Evolutionary conservation across 495 filamentous ascomycete genomes (phyloP), one percentile per base, ranked within the genome.

Genomic region (Friedmanniomyces simplex): DNA sequence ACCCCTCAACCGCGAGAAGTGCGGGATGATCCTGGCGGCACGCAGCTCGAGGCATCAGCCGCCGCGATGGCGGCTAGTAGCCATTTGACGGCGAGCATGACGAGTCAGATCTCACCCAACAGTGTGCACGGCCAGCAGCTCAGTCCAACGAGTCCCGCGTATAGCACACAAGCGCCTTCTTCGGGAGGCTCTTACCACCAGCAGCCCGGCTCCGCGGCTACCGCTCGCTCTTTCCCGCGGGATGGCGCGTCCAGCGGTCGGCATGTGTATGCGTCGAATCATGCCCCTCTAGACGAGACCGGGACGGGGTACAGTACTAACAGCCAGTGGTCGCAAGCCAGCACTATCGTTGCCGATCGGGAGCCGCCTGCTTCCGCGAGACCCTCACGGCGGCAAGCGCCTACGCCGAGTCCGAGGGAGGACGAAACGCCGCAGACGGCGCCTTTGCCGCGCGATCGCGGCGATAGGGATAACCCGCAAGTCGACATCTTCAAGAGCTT

Each of bases 401-500:
- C 61, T 14, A 55, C 51, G 21, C 61, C 61, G 5, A 59, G 56
- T 53, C 61, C 61, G 18, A 5, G 61, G 22, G 61, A 63, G 12
- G 61, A 63, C 30, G 61, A 63, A 18, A 26, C 30, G 39, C 45
- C 57, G 52, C 53, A 58, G 24, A 55, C 55, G n/a, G 55, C 56
- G 50, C 49, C 56, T 11, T 20, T 59, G 32, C 49, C 49, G 10
- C 26, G 18, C 32, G 16, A 53, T 46, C 42, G 56, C 77, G 77
- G 37, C 58, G 43, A 58, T 54, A 25, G 58, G 69, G 48, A 69
- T 70, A 63, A 80, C 74, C 64, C 69, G 39, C 68, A 71, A 56
- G 89, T 91, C 55, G 91, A 98, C 65, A 97, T 98, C 52, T 96
- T 97, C 81, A 97, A 96, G 69, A 91, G 86, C 7, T 98, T 98